phyloP scores from a whole-genome alignment of 345 rosid species.

The Eutrema heterophyllum region DNA sequence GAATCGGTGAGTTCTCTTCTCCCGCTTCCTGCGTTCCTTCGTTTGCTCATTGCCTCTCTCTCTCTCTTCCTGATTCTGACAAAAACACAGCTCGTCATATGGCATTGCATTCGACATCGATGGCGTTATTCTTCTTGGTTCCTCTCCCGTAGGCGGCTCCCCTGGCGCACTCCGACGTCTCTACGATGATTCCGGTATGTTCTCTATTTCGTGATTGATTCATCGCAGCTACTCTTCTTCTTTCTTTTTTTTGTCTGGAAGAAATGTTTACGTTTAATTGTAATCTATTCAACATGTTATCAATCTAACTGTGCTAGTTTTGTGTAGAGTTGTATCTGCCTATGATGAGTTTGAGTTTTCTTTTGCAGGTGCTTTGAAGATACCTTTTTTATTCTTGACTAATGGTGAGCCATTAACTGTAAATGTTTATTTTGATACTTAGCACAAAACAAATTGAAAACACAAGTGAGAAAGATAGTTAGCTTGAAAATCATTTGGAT shows the following conservation, averaged over 20 bases:
- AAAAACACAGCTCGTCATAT: slow-evolving; percentile 41
- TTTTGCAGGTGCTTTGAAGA: slow-evolving; percentile 55
- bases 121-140: slow-evolving; percentile 76
- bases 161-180: slow-evolving; percentile 53
- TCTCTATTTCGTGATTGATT: neutral
- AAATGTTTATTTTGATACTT: neutral
- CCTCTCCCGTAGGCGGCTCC: slow-evolving; percentile 69
- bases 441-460: neutral
- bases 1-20: slow-evolving; percentile 18
- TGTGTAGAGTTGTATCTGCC: neutral
- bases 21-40: neutral
- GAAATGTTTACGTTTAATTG: neutral
- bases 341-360: neutral
- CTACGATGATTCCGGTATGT: slow-evolving; percentile 48
- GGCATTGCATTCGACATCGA: slow-evolving; percentile 90
- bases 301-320: neutral
- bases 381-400: slow-evolving; percentile 76
- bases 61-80: neutral
- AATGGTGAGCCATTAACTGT: slow-evolving; percentile 47
- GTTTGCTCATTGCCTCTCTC: slow-evolving; percentile 6
- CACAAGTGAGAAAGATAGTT: neutral
- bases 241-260: neutral
- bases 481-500: neutral
- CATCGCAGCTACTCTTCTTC: neutral
- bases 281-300: neutral